Evolutionary conservation across 148 eudicot genomes (phyloP), one percentile per base, ranked within the genome.

Genomic region (Nepenthes gracilis): DNA sequence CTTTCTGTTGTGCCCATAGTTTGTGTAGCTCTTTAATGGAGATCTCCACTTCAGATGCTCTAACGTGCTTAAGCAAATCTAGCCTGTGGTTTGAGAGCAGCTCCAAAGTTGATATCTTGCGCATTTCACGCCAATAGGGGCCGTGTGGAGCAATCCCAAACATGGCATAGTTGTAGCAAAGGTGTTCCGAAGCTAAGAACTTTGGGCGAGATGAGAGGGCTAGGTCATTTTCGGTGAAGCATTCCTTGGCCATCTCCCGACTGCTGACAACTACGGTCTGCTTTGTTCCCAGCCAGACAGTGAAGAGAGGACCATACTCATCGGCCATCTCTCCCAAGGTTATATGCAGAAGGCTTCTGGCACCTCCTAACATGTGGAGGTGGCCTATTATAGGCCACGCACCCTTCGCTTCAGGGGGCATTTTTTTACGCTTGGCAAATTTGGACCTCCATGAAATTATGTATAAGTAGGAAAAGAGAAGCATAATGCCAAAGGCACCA

Each of bases 41-140:
- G 43, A 6, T n/a, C 43, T 14, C 14, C 9, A 58, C 32, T 14
- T 58, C 43, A 13, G 61, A 35, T 14, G 35, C 47, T 6, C 61
- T 35, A 2, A 58, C 6, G 0, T 10, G 61, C 43, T 58, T 58
- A 12, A 58, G 45, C 55, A 15, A 33, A 49, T 63, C 69, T 1
- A 80, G 64, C 54, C 71, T 55, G 14, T 32, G 55, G 63, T 4
- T 57, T 0, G 81, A 51, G 48, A 80, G 8, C 35, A 80, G 69
- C 47, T 80, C 69, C 0, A 64, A 40, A 4, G 50, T 36, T n/a
- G 66, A 69, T 4, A 80, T 32, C 50, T 73, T 73, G 23, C 83
- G 58, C 9, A 70, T 36, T 0, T 76, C 63, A 32, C 76, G 69
- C 84, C 81, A 80, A 37, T 70, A 80, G 2, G 70, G 63, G 8